These are phyloP conservation scores for Citrus sinensis DNA, from an alignment of 345 rosid genomes.

Conservation along the genomic window DNA sequence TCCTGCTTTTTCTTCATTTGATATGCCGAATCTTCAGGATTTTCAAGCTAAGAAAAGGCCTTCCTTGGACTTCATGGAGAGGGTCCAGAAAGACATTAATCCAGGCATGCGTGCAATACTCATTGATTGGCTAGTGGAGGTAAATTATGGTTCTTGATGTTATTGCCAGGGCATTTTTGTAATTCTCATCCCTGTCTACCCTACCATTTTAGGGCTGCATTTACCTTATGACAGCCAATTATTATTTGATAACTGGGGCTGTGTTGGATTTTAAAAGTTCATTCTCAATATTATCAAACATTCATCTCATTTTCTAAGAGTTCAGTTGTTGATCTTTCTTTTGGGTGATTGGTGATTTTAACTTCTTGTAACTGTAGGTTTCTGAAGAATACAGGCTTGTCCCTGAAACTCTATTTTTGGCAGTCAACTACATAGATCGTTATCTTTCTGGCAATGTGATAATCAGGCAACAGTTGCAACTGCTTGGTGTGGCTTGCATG, in stretches of 20 bases:
- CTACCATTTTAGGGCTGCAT: neutral
- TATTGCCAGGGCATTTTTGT: slow-evolving; percentile 1
- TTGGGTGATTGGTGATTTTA: neutral
- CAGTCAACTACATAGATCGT: slow-evolving; percentile 81
- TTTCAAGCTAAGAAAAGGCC: slow-evolving; percentile 38
- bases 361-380: slow-evolving; percentile 46
- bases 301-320: neutral
- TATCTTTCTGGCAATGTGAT: slow-evolving; percentile 81
- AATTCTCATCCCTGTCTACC: neutral
- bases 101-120: slow-evolving; percentile 45
- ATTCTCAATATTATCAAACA: slow-evolving; percentile 7
- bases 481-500: slow-evolving; percentile 91
- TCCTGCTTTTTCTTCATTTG: neutral
- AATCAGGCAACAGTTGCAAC: slow-evolving; percentile 69
- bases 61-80: slow-evolving; percentile 42
- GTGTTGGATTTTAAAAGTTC: slow-evolving; percentile 7
- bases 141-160: slow-evolving; percentile 19
- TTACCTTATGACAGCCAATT: neutral
- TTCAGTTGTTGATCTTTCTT: neutral
- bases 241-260: neutral
- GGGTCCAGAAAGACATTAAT: slow-evolving; percentile 34
- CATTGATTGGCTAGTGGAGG: slow-evolving; percentile 57
- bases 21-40: neutral
- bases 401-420: slow-evolving; percentile 73
- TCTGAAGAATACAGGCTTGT: slow-evolving; percentile 91